A percentile compares a stretch with the other conserved stretches of the same genome.
These are phyloP conservation scores for Cryphonectria japonica DNA, from an alignment of 2,329 filamentous ascomycete species.

Conservation along the genomic window DNA sequence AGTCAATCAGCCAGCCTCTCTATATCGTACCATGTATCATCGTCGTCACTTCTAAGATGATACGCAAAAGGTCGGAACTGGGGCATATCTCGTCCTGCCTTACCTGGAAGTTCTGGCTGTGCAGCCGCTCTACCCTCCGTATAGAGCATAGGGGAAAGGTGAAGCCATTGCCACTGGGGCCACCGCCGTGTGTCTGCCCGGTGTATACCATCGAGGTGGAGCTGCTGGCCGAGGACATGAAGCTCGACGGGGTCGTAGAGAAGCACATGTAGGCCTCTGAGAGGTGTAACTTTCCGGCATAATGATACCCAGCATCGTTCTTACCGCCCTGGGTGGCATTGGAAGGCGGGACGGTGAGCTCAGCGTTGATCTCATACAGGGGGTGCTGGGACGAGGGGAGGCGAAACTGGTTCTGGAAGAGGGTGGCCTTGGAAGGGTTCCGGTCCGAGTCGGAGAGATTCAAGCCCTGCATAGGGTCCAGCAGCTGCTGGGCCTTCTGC, in stretches of 20 bases:
- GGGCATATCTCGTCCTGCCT: too few species aligned
- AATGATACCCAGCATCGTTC: slow-evolving; percentile 78
- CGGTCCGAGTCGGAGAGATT: slow-evolving; percentile 74
- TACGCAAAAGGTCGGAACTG: too few species aligned
- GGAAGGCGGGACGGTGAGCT: slow-evolving; percentile 82
- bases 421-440: slow-evolving; percentile 85
- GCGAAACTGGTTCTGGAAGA: slow-evolving; percentile 96
- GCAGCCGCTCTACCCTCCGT: slow-evolving; percentile 86
- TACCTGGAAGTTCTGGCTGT: slow-evolving; percentile 84
- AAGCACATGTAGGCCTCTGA: slow-evolving; percentile 97
- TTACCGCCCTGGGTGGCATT: slow-evolving; percentile 73
- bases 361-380: slow-evolving; percentile 93
- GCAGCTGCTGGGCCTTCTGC: slow-evolving; percentile 93
- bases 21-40: background rate
- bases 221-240: slow-evolving; percentile 77
- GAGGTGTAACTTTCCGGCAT: slow-evolving; percentile 89
- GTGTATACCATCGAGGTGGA: slow-evolving; percentile 83
- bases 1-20: background rate
- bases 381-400: slow-evolving; percentile 91
- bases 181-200: slow-evolving; percentile 89
- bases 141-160: slow-evolving; percentile 92
- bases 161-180: slow-evolving; percentile 93
- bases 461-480: slow-evolving; percentile 82
- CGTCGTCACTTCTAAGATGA: too few species aligned
- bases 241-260: slow-evolving; percentile 89